Conservation (phyloP, 2,329 filamentous ascomycete genomes). For the Xylariales sp. region DNA sequence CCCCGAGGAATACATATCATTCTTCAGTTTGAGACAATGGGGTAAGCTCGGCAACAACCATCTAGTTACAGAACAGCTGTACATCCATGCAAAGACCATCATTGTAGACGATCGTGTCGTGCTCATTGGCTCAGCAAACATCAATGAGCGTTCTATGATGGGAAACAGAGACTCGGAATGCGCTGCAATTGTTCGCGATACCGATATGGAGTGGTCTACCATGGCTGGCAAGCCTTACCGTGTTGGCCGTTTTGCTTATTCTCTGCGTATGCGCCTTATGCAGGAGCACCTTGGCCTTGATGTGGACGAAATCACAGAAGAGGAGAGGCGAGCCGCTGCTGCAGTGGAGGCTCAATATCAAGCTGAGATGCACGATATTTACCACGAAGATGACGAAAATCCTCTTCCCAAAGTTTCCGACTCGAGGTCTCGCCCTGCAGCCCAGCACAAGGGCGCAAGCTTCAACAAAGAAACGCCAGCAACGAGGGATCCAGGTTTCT, state of each 20-base stretch:
- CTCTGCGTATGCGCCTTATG: conserved; percentile 89
- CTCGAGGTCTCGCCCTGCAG: not conserved
- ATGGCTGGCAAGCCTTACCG: conserved; percentile 89
- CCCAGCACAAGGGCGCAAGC: conserved; percentile 12
- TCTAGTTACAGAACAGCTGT: conserved; percentile 91
- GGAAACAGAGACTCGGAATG: conserved; percentile 89
- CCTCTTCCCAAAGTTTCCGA: conserved; percentile 10
- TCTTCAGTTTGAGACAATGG: conserved; percentile 91
- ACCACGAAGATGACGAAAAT: conserved; percentile 41
- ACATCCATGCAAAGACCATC: conserved; percentile 97
- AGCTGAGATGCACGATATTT: conserved; percentile 59
- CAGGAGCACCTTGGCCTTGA: conserved; percentile 94
- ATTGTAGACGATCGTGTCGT: conserved; percentile 90
- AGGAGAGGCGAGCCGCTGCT: conserved; percentile 57
- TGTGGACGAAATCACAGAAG: conserved; percentile 83
- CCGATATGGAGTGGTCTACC: conserved; percentile 83
- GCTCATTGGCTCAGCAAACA: conserved; percentile 95
- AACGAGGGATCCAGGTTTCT: conserved; percentile 10
- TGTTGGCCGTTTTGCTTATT: conserved; percentile 89
- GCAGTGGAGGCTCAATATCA: conserved; percentile 8
- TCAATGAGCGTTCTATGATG: conserved; percentile 95
- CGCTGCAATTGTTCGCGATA: conserved; percentile 85
- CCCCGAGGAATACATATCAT: conserved; percentile 91
- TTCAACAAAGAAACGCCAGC: conserved; percentile 23
- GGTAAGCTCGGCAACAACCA: conserved; percentile 82